Percentiles rank a stretch among this genome's conserved stretches.
phyloP scores from a whole-genome alignment of 2,329 filamentous ascomycete species.

The Xylaria sp. region DNA sequence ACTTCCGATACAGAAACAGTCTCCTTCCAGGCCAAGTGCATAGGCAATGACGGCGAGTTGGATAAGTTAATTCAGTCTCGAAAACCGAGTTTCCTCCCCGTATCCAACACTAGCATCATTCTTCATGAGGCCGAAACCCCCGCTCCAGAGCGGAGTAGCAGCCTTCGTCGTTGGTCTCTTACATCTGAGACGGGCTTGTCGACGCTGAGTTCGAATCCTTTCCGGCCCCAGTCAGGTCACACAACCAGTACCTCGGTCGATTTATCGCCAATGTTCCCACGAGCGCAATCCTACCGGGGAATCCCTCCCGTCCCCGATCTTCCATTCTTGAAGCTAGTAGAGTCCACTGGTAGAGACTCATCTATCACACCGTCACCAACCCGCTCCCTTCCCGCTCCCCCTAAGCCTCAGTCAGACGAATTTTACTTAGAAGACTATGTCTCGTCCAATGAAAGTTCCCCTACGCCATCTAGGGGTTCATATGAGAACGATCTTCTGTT shows the following conservation, averaged over 20 bases:
- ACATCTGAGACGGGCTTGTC: slow-evolving; percentile 57
- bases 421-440: slow-evolving; percentile 44
- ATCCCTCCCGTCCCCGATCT: slow-evolving; percentile 36
- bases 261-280: slow-evolving; percentile 44
- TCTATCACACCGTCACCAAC: slow-evolving; percentile 24
- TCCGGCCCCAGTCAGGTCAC: slow-evolving; percentile 57
- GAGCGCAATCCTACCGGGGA: slow-evolving; percentile 32
- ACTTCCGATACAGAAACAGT: slow-evolving; percentile 38
- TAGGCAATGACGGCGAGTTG: slow-evolving; percentile 31
- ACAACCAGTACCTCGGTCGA: slow-evolving; percentile 61
- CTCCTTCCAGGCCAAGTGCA: slow-evolving; percentile 19
- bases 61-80: slow-evolving; percentile 38
- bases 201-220: slow-evolving; percentile 55
- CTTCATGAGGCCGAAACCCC: slow-evolving; percentile 53
- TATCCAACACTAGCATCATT: slow-evolving; percentile 42
- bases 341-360: slow-evolving; percentile 10
- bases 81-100: slow-evolving; percentile 44
- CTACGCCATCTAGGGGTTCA: slow-evolving; percentile 39
- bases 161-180: slow-evolving; percentile 55
- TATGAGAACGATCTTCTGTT: slow-evolving; percentile 48
- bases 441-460: slow-evolving; percentile 40
- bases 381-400: slow-evolving; percentile 18
- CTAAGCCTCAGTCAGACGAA: slow-evolving; percentile 28
- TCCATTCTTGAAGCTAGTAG: slow-evolving; percentile 15
- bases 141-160: slow-evolving; percentile 53